Base-by-base conservation (phyloP, 164 flowering plant species). In the Aristolochia californica region DNA sequence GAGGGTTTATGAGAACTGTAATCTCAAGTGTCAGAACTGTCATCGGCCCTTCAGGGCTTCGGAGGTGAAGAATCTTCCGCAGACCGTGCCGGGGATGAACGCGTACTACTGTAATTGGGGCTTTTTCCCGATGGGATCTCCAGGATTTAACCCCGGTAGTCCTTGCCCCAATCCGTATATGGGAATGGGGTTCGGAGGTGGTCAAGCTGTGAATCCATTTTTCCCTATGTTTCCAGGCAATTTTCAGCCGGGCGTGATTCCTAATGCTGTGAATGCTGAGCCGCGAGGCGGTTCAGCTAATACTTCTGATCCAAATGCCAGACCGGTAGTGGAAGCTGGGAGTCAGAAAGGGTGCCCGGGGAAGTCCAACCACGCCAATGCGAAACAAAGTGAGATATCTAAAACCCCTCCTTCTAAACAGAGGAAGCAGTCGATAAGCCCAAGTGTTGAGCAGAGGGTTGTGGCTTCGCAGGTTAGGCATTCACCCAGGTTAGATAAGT, bases 51-150 rank as follows among this genome's bases (percentile, higher is more conserved):
- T 88, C 59, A 85, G 81, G 15, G 96, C 84, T 0, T 79, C 62
- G 11, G 43, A 63, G 47, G 62, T 86, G 44, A 67, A 77, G 17
- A 48, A 70, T 5, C 72, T 75, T 16, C 96, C 96, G 24, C 85
- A 84, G 5, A 9, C 73, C 17, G 78, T 78, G 15, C 80, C 85
- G 0, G 96, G 88, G 4, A 68, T 77, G 64, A 87, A 84, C 0
- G 80, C 76, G 8, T 86, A 82, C 62, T 80, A 79, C 51, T 86
- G 83, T 56, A 77, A 85, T 64, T 91, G 91, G 91, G 95, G 83
- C 5, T 74, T 75, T 28, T 81, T 81, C 57, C 98, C 95, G 0
- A 22, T 88, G 21, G 91, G 87, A 48, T 76, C 74, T 68, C 56
- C 68, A 13, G 22, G 40, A 52, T 60, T 74, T 2, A 56, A 61